phyloP scores from a whole-genome alignment of 805 yeast genomes.

The Barnettozyma botsteinii region DNA sequence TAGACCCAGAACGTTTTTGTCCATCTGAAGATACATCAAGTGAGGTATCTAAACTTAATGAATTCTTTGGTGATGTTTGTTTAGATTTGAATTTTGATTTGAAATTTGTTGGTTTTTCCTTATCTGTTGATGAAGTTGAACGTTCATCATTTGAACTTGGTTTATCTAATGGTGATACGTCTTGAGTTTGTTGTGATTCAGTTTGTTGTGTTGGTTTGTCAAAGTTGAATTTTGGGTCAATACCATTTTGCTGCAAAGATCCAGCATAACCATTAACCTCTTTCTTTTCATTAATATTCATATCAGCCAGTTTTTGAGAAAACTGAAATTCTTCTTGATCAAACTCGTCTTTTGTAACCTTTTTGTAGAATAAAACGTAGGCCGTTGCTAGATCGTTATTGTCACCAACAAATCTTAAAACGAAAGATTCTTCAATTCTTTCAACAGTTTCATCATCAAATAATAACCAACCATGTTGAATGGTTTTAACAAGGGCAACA shows the following conservation, averaged over 20 bases:
- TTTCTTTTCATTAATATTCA: neutral
- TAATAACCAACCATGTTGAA: constrained; percentile 77
- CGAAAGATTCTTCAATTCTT: constrained; percentile 75
- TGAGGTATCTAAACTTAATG: neutral
- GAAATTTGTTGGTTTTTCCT: constrained; percentile 3
- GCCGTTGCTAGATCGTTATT: constrained; percentile 87
- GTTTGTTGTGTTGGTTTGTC: neutral
- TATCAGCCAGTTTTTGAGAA: neutral
- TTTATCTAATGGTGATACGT: constrained; percentile 20
- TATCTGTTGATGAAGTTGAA: constrained; percentile 16
- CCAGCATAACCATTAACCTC: neutral
- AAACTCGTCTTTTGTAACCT: constrained; percentile 38
- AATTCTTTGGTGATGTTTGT: neutral
- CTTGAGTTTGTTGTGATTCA: constrained; percentile 1
- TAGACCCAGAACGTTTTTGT: neutral
- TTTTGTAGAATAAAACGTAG: constrained; percentile 78
- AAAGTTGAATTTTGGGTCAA: constrained; percentile 5
- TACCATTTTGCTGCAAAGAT: neutral
- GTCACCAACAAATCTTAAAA: constrained; percentile 82
- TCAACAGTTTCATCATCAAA: constrained; percentile 97
- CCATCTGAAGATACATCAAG: neutral
- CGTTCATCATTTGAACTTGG: constrained; percentile 15
- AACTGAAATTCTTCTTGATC: constrained; percentile 2
- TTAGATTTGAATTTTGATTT: constrained; percentile 3
- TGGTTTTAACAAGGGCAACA: constrained; percentile 77